phyloP scores from a whole-genome alignment of 2,329 filamentous ascomycete genomes.

The Pseudogymnoascus destructans region DNA sequence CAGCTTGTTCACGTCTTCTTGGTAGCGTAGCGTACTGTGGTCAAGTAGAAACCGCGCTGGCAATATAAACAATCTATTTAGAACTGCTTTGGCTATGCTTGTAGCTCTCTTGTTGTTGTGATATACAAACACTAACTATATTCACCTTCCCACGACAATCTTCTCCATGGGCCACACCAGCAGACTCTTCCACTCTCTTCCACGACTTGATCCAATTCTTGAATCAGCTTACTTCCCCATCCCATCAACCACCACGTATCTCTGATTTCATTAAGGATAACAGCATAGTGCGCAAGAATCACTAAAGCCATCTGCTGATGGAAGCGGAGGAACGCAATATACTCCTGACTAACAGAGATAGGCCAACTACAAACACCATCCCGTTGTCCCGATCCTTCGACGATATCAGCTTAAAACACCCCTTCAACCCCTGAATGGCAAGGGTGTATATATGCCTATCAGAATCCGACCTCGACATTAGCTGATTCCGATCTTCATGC shows the following conservation, averaged over 20 bases:
- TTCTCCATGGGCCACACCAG: background rate
- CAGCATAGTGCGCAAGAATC: constrained; percentile 13
- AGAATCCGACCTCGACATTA: background rate
- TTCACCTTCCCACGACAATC: background rate
- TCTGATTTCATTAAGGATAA: constrained; percentile 9
- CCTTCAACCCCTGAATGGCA: background rate
- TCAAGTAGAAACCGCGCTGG: background rate
- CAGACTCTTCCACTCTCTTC: background rate
- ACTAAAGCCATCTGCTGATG: constrained; percentile 9
- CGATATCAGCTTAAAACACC: background rate
- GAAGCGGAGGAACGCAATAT: constrained; percentile 9
- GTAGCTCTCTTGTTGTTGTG: background rate
- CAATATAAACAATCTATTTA: background rate
- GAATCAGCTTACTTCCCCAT: constrained; percentile 12
- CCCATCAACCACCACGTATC: constrained; percentile 14
- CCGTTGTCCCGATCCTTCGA: background rate
- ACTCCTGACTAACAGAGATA: constrained; percentile 7
- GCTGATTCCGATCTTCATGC: background rate
- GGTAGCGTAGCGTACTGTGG: background rate
- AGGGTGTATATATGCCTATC: background rate
- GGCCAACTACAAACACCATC: constrained; percentile 11
- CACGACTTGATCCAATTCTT: background rate
- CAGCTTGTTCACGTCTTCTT: background rate
- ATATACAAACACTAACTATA: background rate
- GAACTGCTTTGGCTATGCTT: background rate